A percentile compares a stretch with the other conserved stretches of the same genome.
Conservation (phyloP, 2,329 filamentous ascomycete species). For the Cladobotryum mycophilum region DNA sequence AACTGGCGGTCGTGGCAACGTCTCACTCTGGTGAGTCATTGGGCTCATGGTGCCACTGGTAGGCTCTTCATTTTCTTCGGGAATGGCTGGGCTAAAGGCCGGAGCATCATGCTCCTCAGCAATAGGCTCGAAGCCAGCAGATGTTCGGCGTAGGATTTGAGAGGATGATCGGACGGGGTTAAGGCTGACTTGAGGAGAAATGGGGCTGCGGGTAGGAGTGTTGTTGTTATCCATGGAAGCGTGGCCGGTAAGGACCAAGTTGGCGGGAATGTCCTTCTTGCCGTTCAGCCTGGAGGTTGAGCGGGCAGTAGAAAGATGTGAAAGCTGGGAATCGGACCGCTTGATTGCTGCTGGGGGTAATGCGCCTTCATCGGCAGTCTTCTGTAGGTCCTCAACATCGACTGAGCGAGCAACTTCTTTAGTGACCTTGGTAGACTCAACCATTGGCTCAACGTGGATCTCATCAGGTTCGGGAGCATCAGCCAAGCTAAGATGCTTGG, state of each 20-base stretch:
- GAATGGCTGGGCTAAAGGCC: constrained; percentile 14
- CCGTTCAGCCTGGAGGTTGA: constrained; percentile 10
- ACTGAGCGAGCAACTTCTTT: constrained; percentile 55
- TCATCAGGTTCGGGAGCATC: constrained; percentile 64
- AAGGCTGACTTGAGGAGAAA: constrained; percentile 14
- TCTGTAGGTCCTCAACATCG: constrained; percentile 57
- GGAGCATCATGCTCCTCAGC: constrained; percentile 33
- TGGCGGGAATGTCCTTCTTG: background rate
- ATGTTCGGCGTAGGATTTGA: constrained; percentile 20
- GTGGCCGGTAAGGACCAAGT: background rate
- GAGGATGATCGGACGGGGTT: constrained; percentile 18
- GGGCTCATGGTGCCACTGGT: constrained; percentile 15
- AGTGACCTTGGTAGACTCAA: constrained; percentile 10
- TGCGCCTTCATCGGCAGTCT: constrained; percentile 50
- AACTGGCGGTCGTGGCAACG: constrained; percentile 24
- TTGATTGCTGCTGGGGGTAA: constrained; percentile 25
- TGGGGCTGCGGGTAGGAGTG: constrained; percentile 16
- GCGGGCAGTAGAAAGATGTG: constrained; percentile 16
- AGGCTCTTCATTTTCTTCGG: constrained; percentile 14
- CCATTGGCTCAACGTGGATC: constrained; percentile 41
- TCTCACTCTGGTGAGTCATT: constrained; percentile 16
- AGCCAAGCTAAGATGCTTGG: constrained; percentile 75
- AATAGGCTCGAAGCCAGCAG: constrained; percentile 34
- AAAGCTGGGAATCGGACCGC: constrained; percentile 25
- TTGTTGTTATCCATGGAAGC: background rate